Conservation (phyloP, 805 yeast species). For the Lachancea sp. region DNA sequence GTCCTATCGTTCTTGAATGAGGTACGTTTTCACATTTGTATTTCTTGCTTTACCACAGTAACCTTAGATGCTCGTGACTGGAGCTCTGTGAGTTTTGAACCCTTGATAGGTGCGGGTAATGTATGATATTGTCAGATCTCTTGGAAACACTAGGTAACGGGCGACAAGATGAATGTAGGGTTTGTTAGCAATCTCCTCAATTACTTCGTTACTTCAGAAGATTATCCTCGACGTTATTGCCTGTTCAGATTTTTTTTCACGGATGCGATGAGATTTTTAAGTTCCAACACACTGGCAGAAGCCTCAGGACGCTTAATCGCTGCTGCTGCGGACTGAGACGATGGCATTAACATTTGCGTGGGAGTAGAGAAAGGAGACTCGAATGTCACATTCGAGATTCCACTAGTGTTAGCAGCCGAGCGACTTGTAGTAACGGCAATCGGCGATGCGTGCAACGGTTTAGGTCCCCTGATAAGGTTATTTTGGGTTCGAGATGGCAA, state of each 20-base stretch:
- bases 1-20: not conserved
- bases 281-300: conserved; percentile 11
- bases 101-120: too few relatives aligned
- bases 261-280: conserved; percentile 25
- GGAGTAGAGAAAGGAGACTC: conserved; percentile 10
- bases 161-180: too few relatives aligned
- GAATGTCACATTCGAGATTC: conserved; percentile 9
- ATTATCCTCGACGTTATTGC: not conserved
- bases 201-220: too few relatives aligned
- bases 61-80: too few relatives aligned
- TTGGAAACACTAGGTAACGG: too few relatives aligned
- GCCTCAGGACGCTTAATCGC: not conserved
- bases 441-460: too few relatives aligned
- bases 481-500: conserved; percentile 8
- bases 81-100: too few relatives aligned
- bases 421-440: too few relatives aligned
- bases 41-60: too few relatives aligned
- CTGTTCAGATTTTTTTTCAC: conserved; percentile 23
- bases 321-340: not conserved
- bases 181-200: too few relatives aligned
- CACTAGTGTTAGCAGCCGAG: conserved; percentile 7
- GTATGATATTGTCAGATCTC: too few relatives aligned
- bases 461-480: too few relatives aligned
- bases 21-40: not conserved
- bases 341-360: not conserved